phyloP scores from a whole-genome alignment of 2,329 filamentous ascomycete genomes.

The Sporothrix brunneoviolacea region DNA sequence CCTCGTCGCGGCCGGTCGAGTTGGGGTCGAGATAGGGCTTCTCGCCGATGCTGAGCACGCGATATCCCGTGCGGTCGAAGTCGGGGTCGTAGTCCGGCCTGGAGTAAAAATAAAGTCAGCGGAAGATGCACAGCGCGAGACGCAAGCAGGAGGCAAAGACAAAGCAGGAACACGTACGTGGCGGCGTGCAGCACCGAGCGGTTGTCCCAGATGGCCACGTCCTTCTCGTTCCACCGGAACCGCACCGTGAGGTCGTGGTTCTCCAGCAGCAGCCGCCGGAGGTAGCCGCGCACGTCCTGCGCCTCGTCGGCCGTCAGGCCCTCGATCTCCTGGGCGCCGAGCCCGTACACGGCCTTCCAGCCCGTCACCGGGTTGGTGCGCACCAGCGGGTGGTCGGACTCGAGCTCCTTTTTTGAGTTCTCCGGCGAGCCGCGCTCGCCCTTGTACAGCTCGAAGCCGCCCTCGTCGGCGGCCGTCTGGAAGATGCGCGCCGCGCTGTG shows the following conservation, averaged over 20 bases:
- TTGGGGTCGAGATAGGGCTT: constrained; percentile 34
- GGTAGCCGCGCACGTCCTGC: constrained; percentile 26
- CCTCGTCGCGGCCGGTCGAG: too few relatives aligned
- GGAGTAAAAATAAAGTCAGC: not conserved
- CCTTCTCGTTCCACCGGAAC: constrained; percentile 24
- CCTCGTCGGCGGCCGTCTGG: too few relatives aligned
- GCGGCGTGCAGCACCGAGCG: not conserved
- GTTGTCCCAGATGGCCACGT: constrained; percentile 24
- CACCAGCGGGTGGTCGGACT: constrained; percentile 20
- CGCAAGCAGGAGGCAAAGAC: too few relatives aligned
- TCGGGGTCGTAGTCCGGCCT: not conserved
- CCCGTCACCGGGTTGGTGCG: constrained; percentile 25
- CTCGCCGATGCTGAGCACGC: constrained; percentile 44
- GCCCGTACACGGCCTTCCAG: constrained; percentile 26
- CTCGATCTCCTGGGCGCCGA: constrained; percentile 22
- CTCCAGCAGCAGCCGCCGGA: constrained; percentile 22
- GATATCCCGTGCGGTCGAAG: constrained; percentile 15
- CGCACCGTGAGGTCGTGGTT: constrained; percentile 24
- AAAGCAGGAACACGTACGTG: constrained; percentile 18
- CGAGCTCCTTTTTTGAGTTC: too few relatives aligned
- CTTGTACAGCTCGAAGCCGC: too few relatives aligned
- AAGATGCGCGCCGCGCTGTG: too few relatives aligned
- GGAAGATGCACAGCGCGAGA: not conserved
- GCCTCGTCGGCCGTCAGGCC: constrained; percentile 22
- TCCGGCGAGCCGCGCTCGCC: too few relatives aligned